These are phyloP conservation scores for Dendrocalamus sinicus DNA, from an alignment of 176 grass and related monocot genomes.

Conservation along the genomic window DNA sequence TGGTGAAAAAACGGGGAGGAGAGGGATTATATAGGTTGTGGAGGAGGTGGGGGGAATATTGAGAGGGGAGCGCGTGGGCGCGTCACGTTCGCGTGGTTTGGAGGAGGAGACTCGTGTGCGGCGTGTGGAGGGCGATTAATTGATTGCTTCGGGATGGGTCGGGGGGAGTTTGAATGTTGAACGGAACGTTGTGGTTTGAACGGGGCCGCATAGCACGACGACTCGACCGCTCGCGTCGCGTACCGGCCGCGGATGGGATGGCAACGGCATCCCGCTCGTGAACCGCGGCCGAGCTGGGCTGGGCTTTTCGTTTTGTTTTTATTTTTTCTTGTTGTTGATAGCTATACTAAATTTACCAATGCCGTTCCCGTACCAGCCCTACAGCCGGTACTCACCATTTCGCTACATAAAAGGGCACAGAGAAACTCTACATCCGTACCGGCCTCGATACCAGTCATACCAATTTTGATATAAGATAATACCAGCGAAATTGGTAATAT, in stretches of 20 bases:
- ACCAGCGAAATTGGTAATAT: fast-evolving
- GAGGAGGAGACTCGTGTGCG: neutral
- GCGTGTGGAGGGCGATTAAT: slow-evolving; percentile 19
- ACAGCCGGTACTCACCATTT: no score
- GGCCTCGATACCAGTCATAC: no score
- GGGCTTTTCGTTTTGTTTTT: no score
- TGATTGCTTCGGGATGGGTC: slow-evolving; percentile 21
- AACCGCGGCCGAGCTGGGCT: no score
- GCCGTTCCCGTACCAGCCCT: no score
- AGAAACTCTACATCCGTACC: no score
- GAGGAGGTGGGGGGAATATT: neutral
- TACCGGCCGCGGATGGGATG: slow-evolving; percentile 2
- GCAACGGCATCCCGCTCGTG: neutral
- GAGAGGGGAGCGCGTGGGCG: neutral
- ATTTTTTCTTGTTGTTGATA: no score
- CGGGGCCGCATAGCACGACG: neutral
- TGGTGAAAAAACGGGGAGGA: neutral
- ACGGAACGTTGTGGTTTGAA: slow-evolving; percentile 57
- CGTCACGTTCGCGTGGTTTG: slow-evolving; percentile 27
- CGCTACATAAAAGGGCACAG: no score
- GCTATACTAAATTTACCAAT: no score
- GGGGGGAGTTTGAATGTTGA: slow-evolving; percentile 64
- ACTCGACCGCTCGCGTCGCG: slow-evolving; percentile 6
- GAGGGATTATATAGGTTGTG: slow-evolving; percentile 56
- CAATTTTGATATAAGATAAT: no score